Percentiles rank a stretch among this genome's conserved stretches.
phyloP scores from a whole-genome alignment of 192 early-diverging fungal genomes.

The Coemansia sp. region DNA sequence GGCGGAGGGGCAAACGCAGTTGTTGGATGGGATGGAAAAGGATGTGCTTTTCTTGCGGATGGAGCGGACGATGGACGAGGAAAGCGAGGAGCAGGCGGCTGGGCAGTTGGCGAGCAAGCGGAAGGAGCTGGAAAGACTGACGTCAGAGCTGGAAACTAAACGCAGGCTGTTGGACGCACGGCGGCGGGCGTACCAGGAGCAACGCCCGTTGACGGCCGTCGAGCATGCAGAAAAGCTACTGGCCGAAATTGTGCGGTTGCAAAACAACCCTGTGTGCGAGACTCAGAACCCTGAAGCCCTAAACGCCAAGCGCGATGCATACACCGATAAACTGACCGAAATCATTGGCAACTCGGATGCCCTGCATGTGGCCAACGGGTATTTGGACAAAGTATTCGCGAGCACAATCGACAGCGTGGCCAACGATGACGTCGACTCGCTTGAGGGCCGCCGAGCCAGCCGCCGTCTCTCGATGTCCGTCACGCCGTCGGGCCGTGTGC shows the following conservation, averaged over 20 bases:
- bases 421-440: slow-evolving; percentile 46
- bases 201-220: slow-evolving; percentile 40
- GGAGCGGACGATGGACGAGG: slow-evolving; percentile 47
- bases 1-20: slow-evolving; percentile 18
- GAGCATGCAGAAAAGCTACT: slow-evolving; percentile 49
- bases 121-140: slow-evolving; percentile 24
- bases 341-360: slow-evolving; percentile 46
- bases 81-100: slow-evolving; percentile 47
- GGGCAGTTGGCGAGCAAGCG: slow-evolving; percentile 28
- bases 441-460: slow-evolving; percentile 42
- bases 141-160: slow-evolving; percentile 40
- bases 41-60: slow-evolving; percentile 47
- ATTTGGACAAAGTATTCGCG: slow-evolving; percentile 48
- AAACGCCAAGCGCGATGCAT: slow-evolving; percentile 14
- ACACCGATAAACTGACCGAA: slow-evolving; percentile 27
- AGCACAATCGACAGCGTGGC: slow-evolving; percentile 50
- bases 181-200: slow-evolving; percentile 28
- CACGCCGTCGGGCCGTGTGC: slow-evolving; percentile 41
- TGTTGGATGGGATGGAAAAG: slow-evolving; percentile 42
- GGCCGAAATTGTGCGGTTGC: slow-evolving; percentile 9
- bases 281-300: slow-evolving; percentile 4
- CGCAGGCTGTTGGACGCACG: slow-evolving; percentile 34
- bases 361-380: slow-evolving; percentile 38
- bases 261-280: neutral
- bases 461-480: slow-evolving; percentile 41